Conservation (phyloP, 108 stramenopile species). For the Heterococcus sp. region DNA sequence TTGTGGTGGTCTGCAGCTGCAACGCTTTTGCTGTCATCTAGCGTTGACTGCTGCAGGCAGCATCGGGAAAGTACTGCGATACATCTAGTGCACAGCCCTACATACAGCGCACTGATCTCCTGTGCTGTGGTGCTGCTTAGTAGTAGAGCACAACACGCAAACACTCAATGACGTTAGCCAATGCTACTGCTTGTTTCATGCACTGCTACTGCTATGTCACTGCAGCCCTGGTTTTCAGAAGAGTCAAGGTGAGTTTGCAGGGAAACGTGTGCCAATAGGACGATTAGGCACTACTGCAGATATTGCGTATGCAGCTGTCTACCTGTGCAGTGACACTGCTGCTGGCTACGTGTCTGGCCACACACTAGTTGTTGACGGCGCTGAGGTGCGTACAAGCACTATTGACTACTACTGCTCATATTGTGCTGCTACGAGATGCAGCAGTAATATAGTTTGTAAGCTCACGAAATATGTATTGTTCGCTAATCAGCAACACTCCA, state of each 20-base stretch:
- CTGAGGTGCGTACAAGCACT: no score
- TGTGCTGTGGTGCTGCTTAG: not conserved
- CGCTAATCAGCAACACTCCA: no score
- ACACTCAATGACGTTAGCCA: not conserved
- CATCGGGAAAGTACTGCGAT: no score
- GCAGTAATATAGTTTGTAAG: no score
- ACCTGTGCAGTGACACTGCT: conserved; percentile 31
- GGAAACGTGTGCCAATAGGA: conserved; percentile 31
- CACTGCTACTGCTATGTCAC: not conserved
- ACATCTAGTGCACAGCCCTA: not conserved
- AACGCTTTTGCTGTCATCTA: not conserved
- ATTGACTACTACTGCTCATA: no score
- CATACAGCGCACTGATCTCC: not conserved
- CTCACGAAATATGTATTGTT: no score
- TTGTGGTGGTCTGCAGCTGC: not conserved
- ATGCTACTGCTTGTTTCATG: not conserved
- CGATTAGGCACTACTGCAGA: conserved; percentile 47
- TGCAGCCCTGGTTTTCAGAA: not conserved
- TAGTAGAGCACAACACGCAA: not conserved
- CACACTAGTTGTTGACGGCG: conserved; percentile 49
- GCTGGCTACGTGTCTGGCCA: conserved; percentile 31
- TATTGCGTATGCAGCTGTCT: conserved; percentile 46
- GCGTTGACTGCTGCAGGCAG: no score
- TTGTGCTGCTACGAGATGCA: no score
- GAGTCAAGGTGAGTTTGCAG: not conserved